phyloP scores from a whole-genome alignment of 1,284 basidiomycete genomes.

The Melanopsichium pennsylvanicum region DNA sequence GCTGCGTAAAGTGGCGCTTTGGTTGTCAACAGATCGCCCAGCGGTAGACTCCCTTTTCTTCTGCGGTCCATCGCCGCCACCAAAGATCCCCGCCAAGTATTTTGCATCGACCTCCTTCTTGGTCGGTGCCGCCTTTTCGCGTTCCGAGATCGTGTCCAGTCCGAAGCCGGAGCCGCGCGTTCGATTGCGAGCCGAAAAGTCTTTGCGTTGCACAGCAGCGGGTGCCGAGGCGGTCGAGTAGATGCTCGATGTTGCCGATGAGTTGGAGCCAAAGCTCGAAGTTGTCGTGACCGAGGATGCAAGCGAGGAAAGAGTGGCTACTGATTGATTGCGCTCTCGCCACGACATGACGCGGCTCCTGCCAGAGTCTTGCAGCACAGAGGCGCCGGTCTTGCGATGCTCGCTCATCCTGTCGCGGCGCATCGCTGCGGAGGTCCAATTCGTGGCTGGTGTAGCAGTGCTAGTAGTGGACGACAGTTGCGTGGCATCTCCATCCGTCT shows the following conservation, averaged over 20 bases:
- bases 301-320: conserved; percentile 33
- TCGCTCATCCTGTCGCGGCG: conserved; percentile 51
- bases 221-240: conserved; percentile 55
- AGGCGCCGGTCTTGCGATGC: conserved; percentile 30
- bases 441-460: conserved; percentile 9
- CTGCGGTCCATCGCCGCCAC: conserved; percentile 26
- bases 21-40: conserved; percentile 1
- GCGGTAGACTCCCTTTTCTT: conserved; percentile 14
- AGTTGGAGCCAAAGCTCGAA: conserved; percentile 31
- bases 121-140: conserved; percentile 18
- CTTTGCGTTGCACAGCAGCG: conserved; percentile 41
- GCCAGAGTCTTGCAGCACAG: conserved; percentile 29
- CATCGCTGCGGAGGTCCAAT: conserved; percentile 46
- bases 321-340: conserved; percentile 50
- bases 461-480: background rate
- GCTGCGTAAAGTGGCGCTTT: background rate
- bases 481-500: conserved; percentile 1
- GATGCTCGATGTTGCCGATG: conserved; percentile 48
- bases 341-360: conserved; percentile 44
- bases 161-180: conserved; percentile 35
- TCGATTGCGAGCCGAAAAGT: conserved; percentile 24
- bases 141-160: conserved; percentile 48
- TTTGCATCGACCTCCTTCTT: conserved; percentile 50
- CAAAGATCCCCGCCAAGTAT: conserved; percentile 53
- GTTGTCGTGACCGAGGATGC: conserved; percentile 30